Evolutionary conservation across 257 asterid genomes (phyloP).

Genomic region (Apocynum venetum): DNA sequence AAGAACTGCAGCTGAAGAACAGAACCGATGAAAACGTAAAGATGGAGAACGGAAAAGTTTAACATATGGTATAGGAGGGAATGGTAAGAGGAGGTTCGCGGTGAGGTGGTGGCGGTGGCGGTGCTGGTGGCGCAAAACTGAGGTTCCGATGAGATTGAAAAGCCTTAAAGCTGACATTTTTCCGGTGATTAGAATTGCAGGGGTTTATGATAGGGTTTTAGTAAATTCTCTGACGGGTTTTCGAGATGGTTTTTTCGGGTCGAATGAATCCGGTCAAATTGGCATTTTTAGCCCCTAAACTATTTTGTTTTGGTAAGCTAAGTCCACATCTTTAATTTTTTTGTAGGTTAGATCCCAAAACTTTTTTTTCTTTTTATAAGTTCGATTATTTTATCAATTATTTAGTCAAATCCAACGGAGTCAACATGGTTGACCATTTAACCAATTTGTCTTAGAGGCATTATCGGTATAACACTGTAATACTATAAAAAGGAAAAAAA

Average conservation of each 20-base stretch:
- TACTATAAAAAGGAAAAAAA: slow-evolving; percentile 13
- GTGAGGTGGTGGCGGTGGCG: slow-evolving; percentile 7
- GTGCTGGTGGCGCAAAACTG: slow-evolving; percentile 32
- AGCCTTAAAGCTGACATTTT: slow-evolving; percentile 45
- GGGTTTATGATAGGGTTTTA: slow-evolving; percentile 18
- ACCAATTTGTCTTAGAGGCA: no score
- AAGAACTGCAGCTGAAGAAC: slow-evolving; percentile 38
- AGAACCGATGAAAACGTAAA: slow-evolving; percentile 38
- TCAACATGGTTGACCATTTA: no score
- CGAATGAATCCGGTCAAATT: no score
- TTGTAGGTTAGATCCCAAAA: no score
- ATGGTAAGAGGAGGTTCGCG: slow-evolving; percentile 15
- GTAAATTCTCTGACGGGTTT: neutral
- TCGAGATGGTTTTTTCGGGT: neutral
- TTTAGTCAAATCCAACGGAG: no score
- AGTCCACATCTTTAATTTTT: no score
- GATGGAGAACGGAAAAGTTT: slow-evolving; percentile 16
- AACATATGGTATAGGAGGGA: slow-evolving; percentile 22
- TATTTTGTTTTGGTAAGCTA: no score
- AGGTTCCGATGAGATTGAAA: slow-evolving; percentile 44
- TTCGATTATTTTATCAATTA: no score
- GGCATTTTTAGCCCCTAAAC: no score
- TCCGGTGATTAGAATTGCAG: neutral
- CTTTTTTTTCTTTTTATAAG: no score
- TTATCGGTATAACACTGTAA: no score